Evolutionary conservation across 306 rosid genomes (phyloP).

Genomic region (Acacia confusa): DNA sequence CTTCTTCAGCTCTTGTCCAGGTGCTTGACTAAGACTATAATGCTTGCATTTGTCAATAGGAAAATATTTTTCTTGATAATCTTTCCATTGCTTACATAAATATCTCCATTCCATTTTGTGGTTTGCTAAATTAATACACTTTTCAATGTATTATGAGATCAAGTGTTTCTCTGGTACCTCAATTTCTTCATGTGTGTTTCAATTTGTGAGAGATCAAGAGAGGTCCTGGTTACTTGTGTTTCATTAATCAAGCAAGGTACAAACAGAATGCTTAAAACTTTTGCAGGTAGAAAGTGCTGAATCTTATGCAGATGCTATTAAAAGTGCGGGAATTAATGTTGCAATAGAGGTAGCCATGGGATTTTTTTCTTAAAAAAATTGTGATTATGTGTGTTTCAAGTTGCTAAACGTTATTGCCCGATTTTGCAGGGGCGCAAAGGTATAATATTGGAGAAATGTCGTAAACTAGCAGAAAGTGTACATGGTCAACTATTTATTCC

Average conservation of each 20-base stretch:
- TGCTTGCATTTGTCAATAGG: slow-evolving; percentile 1
- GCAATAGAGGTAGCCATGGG: slow-evolving; percentile 59
- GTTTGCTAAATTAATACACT: slow-evolving; percentile 1
- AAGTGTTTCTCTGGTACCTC: neutral
- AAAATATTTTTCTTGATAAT: slow-evolving; percentile 14
- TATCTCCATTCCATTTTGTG: neutral
- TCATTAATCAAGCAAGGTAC: neutral
- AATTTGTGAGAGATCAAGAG: neutral
- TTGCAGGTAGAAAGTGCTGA: slow-evolving; percentile 84
- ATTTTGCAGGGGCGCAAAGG: slow-evolving; percentile 69
- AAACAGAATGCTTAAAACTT: neutral
- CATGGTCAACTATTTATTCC: slow-evolving; percentile 64
- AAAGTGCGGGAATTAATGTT: slow-evolving; percentile 59
- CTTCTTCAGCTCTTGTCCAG: slow-evolving; percentile 63
- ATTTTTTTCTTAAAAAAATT: neutral
- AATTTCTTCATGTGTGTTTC: neutral
- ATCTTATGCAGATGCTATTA: slow-evolving; percentile 61
- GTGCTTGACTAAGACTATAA: slow-evolving; percentile 47
- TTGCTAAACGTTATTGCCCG: slow-evolving; percentile 2
- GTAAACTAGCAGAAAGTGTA: slow-evolving; percentile 68
- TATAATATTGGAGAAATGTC: slow-evolving; percentile 60
- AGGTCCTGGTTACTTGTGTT: neutral
- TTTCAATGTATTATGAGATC: neutral
- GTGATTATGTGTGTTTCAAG: neutral
- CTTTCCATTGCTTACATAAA: neutral